Evolutionary conservation across 345 rosid genomes (phyloP).

Genomic region (Linum usitatissimum): DNA sequence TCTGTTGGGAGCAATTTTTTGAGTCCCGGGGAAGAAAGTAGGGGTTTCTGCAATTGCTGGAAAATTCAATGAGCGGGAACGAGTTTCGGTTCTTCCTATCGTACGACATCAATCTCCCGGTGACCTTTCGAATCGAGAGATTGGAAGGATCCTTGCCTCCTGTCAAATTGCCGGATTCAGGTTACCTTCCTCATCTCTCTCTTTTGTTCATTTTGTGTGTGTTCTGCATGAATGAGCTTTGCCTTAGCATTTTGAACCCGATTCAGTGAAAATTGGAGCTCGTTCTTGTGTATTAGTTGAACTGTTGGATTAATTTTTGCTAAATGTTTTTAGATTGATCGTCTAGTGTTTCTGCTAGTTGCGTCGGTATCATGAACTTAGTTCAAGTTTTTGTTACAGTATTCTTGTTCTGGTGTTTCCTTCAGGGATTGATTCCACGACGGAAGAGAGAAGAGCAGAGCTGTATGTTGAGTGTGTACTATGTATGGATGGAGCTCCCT

Average conservation of each 20-base stretch:
- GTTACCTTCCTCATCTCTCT: conserved; percentile 15
- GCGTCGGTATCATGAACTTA: not conserved
- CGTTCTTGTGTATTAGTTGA: not conserved
- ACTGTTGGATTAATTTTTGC: not conserved
- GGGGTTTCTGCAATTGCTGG: not conserved
- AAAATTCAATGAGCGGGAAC: conserved; percentile 46
- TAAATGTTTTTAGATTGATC: not conserved
- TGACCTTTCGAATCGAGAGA: conserved; percentile 83
- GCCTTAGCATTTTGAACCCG: too few relatives aligned
- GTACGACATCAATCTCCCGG: conserved; percentile 86
- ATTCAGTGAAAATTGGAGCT: too few relatives aligned
- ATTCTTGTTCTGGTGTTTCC: not conserved
- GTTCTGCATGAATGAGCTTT: not conserved
- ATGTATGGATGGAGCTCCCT: conserved; percentile 83
- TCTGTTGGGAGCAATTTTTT: not conserved
- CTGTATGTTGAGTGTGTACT: conserved; percentile 70
- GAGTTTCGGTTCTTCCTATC: conserved; percentile 96
- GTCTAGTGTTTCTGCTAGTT: not conserved
- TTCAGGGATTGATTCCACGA: conserved; percentile 31
- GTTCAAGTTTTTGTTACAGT: not conserved
- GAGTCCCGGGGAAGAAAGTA: not conserved
- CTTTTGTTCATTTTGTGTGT: not conserved
- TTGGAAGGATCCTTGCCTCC: conserved; percentile 65
- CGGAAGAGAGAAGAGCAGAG: conserved; percentile 65
- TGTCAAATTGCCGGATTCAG: conserved; percentile 36